Percentiles rank a stretch among this genome's conserved stretches.
phyloP scores from a whole-genome alignment of 192 early-diverging fungal genomes.

The Rhizophagus prolifer region DNA sequence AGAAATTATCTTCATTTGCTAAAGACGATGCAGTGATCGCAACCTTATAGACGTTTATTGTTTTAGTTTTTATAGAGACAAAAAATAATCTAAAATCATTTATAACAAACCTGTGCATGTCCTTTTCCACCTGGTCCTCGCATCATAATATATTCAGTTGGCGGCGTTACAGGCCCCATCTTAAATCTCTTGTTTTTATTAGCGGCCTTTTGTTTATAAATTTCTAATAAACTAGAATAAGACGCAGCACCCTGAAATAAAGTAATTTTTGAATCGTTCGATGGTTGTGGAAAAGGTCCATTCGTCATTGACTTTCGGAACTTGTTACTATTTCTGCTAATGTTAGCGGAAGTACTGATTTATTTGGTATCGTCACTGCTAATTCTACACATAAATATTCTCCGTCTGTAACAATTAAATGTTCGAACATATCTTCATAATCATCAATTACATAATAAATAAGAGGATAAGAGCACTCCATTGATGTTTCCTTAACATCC shows the following conservation, averaged over 20 bases:
- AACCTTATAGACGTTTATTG: conserved; percentile 37
- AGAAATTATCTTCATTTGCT: conserved; percentile 14
- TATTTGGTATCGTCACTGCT: conserved; percentile 70
- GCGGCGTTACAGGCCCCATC: conserved; percentile 60
- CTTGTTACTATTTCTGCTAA: neutral
- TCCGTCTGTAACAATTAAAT: conserved; percentile 78
- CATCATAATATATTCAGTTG: conserved; percentile 95
- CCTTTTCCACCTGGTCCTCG: conserved; percentile 87
- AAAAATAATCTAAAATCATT: neutral
- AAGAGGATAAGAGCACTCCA: conserved; percentile 87
- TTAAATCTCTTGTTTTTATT: conserved; percentile 63
- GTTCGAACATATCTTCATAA: conserved; percentile 86
- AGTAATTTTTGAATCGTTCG: conserved; percentile 60
- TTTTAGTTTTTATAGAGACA: neutral
- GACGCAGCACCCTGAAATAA: conserved; percentile 94
- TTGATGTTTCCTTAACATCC: conserved; percentile 84
- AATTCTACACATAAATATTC: conserved; percentile 93
- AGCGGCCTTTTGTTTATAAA: conserved; percentile 77
- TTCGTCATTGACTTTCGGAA: conserved; percentile 12
- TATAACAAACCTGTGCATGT: conserved; percentile 74
- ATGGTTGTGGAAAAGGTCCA: conserved; percentile 30
- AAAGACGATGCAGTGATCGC: conserved; percentile 52
- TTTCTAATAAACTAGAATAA: conserved; percentile 77
- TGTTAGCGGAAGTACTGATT: neutral
- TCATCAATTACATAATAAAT: conserved; percentile 94